Evolutionary conservation across 352 stramenopile genomes (phyloP).

Genomic region (Globisporangium cederbergense): DNA sequence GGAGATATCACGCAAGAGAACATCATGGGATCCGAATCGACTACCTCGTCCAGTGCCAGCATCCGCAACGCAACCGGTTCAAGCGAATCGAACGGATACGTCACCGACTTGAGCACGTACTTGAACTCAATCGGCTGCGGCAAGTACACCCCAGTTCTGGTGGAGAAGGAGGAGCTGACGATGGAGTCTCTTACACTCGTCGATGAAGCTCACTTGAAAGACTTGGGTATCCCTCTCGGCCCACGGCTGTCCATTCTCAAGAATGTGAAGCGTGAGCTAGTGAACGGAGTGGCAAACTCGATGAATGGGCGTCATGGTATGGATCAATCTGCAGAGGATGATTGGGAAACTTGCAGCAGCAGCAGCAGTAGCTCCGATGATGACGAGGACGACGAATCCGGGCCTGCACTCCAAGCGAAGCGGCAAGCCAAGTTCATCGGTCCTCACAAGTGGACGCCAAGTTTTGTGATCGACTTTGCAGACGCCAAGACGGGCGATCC

Average conservation of each 20-base stretch:
- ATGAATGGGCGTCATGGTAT: conserved; percentile 5
- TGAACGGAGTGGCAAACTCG: conserved; percentile 11
- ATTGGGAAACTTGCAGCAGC: conserved; percentile 52
- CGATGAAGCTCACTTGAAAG: conserved; percentile 48
- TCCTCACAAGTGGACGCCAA: conserved; percentile 48
- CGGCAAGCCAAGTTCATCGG: conserved; percentile 51
- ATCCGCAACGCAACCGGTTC: neutral
- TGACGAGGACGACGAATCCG: conserved; percentile 35
- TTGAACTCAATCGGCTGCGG: conserved; percentile 42
- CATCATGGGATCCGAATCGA: conserved; percentile 47
- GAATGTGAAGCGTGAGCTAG: conserved; percentile 23
- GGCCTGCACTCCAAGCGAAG: conserved; percentile 28
- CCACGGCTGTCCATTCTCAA: conserved; percentile 54
- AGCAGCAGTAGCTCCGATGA: conserved; percentile 46
- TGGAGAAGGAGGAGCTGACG: conserved; percentile 63
- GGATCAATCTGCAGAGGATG: conserved; percentile 21
- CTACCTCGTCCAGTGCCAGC: neutral
- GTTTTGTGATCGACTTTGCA: conserved; percentile 83
- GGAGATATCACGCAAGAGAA: conserved; percentile 87
- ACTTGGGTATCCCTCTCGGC: conserved; percentile 55
- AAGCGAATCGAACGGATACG: neutral
- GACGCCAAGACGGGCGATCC: conserved; percentile 85
- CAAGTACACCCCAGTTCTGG: conserved; percentile 49
- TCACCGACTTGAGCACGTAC: conserved; percentile 26
- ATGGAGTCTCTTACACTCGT: conserved; percentile 38